Evolutionary conservation across 2,329 filamentous ascomycete genomes (phyloP).

Genomic region (Nothophoma quercina): DNA sequence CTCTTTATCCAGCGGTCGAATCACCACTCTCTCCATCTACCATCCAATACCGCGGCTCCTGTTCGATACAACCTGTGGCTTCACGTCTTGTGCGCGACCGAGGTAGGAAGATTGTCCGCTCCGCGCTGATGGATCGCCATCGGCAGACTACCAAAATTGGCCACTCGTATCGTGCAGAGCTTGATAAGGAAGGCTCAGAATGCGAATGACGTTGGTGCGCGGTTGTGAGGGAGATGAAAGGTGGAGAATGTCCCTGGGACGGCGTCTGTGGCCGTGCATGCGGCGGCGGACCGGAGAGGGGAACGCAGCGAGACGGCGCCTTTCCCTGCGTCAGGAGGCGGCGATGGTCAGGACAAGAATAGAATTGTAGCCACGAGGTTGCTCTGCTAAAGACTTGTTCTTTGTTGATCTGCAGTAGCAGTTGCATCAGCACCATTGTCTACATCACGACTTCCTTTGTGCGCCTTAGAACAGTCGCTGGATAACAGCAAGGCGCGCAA

Average conservation of each 20-base stretch:
- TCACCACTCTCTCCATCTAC: background rate
- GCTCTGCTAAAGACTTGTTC: background rate
- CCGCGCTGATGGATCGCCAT: background rate
- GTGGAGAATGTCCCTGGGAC: constrained; percentile 2
- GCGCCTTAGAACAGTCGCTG: background rate
- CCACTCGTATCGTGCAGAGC: constrained; percentile 8
- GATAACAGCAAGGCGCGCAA: background rate
- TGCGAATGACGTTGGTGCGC: constrained; percentile 22
- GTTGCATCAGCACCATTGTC: background rate
- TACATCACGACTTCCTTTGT: background rate
- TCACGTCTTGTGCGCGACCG: constrained; percentile 1
- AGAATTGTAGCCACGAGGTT: constrained; percentile 3
- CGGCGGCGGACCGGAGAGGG: constrained; percentile 10
- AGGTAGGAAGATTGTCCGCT: constrained; percentile 10
- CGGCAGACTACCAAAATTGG: background rate
- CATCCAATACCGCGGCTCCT: background rate
- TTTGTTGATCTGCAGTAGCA: background rate
- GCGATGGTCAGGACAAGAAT: constrained; percentile 7
- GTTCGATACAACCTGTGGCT: constrained; percentile 1
- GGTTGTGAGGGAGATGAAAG: constrained; percentile 1
- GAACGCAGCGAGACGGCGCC: constrained; percentile 12
- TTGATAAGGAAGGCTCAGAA: constrained; percentile 11
- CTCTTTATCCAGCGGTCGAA: background rate
- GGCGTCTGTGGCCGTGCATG: constrained; percentile 15
- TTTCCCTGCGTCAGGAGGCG: constrained; percentile 11